Conservation (phyloP, 805 yeast species). For the Saturnispora bothae region DNA sequence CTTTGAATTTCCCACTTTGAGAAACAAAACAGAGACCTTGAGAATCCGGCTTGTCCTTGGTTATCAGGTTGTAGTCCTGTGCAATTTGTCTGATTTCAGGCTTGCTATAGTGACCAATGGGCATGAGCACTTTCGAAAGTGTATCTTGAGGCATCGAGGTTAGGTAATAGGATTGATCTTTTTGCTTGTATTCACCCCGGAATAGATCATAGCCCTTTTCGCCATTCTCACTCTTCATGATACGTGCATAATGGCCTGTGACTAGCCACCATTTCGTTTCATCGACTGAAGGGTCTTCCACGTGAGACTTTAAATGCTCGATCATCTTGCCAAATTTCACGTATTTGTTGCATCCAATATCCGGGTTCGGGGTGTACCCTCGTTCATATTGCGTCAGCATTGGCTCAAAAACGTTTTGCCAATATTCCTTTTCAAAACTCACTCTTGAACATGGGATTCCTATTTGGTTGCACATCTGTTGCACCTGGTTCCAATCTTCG, state of each 20-base stretch:
- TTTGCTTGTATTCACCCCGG: slow-evolving; percentile 45
- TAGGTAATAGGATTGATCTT: slow-evolving; percentile 88
- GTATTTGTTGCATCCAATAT: slow-evolving; percentile 72
- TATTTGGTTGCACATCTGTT: slow-evolving; percentile 47
- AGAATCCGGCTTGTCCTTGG: slow-evolving; percentile 81
- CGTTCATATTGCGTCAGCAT: slow-evolving; percentile 63
- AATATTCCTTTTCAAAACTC: slow-evolving; percentile 82
- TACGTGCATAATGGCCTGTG: slow-evolving; percentile 73
- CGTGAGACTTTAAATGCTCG: slow-evolving; percentile 32
- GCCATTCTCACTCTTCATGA: slow-evolving; percentile 31
- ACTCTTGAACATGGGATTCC: slow-evolving; percentile 64
- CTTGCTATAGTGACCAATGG: slow-evolving; percentile 70
- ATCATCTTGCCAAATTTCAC: slow-evolving; percentile 80
- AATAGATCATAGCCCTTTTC: slow-evolving; percentile 36
- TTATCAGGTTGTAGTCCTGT: slow-evolving; percentile 35
- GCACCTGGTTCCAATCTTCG: slow-evolving; percentile 80
- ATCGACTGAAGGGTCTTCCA: background rate
- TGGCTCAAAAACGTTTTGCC: slow-evolving; percentile 88
- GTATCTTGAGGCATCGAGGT: slow-evolving; percentile 47
- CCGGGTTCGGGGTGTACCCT: slow-evolving; percentile 93
- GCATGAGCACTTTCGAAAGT: slow-evolving; percentile 50
- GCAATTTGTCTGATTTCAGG: slow-evolving; percentile 70
- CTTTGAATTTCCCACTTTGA: slow-evolving; percentile 50
- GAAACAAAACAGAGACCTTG: slow-evolving; percentile 91
- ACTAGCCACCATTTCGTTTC: slow-evolving; percentile 65